These are phyloP conservation scores for Herpetomonas tarakana DNA, from an alignment of 208 protist species.

Conservation along the genomic window DNA sequence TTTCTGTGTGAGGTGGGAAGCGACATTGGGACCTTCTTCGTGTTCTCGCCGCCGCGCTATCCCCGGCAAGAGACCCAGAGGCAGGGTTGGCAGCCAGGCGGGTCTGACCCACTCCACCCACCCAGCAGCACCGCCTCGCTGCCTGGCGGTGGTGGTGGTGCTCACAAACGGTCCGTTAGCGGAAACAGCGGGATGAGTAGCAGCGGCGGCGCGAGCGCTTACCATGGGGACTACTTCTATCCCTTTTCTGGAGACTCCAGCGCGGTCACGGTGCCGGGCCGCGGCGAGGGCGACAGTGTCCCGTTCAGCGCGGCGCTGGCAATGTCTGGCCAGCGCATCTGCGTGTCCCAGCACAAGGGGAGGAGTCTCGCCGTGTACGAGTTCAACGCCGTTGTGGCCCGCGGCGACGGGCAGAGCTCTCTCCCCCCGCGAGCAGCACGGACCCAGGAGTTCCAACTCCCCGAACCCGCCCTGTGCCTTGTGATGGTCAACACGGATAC, in stretches of 20 bases:
- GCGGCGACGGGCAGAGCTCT: background rate
- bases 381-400: slow-evolving; percentile 18
- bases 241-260: background rate
- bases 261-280: background rate
- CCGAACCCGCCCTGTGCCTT: slow-evolving; percentile 36
- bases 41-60: slow-evolving; percentile 12
- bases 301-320: background rate
- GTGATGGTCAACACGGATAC: slow-evolving; percentile 37
- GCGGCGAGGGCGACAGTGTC: background rate
- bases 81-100: too few relatives aligned
- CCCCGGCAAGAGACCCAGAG: too few relatives aligned
- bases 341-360: slow-evolving; percentile 24
- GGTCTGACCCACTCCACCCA: background rate
- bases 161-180: background rate
- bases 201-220: slow-evolving; percentile 9
- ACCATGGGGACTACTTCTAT: background rate
- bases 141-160: background rate
- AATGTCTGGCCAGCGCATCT: slow-evolving; percentile 20
- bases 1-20: slow-evolving; percentile 22
- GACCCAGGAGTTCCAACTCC: slow-evolving; percentile 40
- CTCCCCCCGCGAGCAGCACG: slow-evolving; percentile 15
- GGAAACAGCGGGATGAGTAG: slow-evolving; percentile 11
- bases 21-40: slow-evolving; percentile 35
- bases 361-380: slow-evolving; percentile 33
- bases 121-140: background rate